Percentiles rank a stretch among this genome's conserved stretches.
phyloP scores from a whole-genome alignment of 169 alveolate species.

The Eimeria zaria region DNA sequence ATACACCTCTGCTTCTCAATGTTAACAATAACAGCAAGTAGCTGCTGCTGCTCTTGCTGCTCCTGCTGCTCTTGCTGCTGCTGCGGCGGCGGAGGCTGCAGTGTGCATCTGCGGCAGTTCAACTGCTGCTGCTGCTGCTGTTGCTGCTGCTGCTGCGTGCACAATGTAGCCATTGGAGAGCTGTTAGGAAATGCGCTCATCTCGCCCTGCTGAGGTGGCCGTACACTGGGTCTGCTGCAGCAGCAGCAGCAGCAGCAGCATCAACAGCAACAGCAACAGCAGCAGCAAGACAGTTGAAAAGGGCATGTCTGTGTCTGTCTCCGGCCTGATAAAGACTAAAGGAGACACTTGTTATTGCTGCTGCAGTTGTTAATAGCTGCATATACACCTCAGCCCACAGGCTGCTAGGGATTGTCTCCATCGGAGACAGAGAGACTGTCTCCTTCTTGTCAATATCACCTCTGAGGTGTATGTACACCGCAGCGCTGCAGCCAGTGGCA shows the following conservation, averaged over 20 bases:
- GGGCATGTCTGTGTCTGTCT: neutral
- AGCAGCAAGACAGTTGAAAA: no score
- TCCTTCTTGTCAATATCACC: neutral
- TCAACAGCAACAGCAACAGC: no score
- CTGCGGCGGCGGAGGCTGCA: neutral
- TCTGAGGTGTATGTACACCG: neutral
- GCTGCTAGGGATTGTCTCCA: no score
- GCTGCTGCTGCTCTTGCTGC: neutral
- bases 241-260: no score
- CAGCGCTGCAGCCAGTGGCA: neutral
- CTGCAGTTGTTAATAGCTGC: neutral
- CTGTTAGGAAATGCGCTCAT: no score
- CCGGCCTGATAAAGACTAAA: no score
- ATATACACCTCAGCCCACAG: neutral
- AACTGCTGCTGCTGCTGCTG: neutral
- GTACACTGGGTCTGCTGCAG: neutral
- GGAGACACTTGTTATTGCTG: no score
- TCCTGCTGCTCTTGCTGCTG: neutral
- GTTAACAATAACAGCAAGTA: neutral
- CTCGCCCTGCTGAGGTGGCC: no score
- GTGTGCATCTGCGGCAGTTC: neutral
- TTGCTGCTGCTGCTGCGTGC: neutral
- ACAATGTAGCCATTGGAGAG: neutral
- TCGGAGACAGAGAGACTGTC: neutral
- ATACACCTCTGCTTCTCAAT: conserved; percentile 4